Evolutionary conservation across 768 basidiomycete species (phyloP), one percentile per base, ranked within the genome.

Genomic region (Boletus vermiculosoides): DNA sequence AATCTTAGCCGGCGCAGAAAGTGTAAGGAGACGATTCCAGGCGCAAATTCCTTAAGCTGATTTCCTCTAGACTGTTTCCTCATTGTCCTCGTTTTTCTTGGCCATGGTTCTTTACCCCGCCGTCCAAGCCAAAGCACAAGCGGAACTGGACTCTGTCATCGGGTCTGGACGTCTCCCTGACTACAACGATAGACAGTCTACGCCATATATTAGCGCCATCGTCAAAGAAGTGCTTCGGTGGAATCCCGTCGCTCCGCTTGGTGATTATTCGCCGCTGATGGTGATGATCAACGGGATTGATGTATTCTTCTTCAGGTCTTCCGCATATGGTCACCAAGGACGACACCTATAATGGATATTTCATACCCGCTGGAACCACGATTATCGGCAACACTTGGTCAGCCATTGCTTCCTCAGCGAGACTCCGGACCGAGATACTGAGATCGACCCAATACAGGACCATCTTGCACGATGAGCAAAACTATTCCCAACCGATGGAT

Each of bases 321-420:
- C 71, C 71, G 36, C 71, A 72, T 42, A 72, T 68, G 62, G 70
- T 67, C 50, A 72, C 70, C 51, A 65, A 62, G 44, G 70, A 71
- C 41, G 72, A 73, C 55, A 47, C 50, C 36, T 73, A 72, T 44
- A 45, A 66, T 22, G 71, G 66, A 36, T 72, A 70, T 50, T 68
- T 70, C 53, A 72, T 72, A 40, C 71, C 71, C n/a, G 70, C 66
- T 5, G 70, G 70, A 15, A 75, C 85, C 1, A 80, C 78, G 10
- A 77, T 87, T 18, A 78, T 84, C 30, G 83, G 83, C 1, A 87
- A 85, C 60, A 77, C 82, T 20, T 86, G 85, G 84, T 78, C 16
- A 58, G 65, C 34, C 34, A 2, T n/a, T 9, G 1, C n/a, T 56
- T 44, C n/a, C 13, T 39, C 28, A 20, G 30, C 12, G 23, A 50